phyloP scores from a whole-genome alignment of 495 filamentous ascomycete species.

The Parmelia sp. region DNA sequence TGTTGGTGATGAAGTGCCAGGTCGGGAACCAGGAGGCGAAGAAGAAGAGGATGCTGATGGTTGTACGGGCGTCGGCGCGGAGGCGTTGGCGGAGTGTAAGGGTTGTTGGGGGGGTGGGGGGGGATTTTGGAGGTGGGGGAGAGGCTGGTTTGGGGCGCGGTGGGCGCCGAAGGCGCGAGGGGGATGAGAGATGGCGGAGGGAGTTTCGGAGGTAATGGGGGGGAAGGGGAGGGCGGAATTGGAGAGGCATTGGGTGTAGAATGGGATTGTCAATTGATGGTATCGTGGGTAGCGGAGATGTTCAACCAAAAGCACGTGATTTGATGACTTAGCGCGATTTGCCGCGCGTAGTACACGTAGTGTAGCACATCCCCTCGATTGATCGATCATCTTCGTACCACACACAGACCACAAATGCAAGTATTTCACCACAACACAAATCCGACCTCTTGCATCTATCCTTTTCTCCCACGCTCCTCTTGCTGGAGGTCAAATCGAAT shows the following conservation, averaged over 20 bases:
- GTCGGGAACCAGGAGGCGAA: background rate
- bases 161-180: background rate
- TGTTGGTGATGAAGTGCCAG: conserved; percentile 52
- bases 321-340: background rate
- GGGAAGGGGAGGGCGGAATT: background rate
- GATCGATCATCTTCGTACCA: no score
- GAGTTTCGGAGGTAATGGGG: background rate
- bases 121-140: background rate
- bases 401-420: no score
- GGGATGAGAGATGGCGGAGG: background rate
- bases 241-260: background rate
- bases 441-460: background rate
- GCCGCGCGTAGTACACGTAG: background rate
- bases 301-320: background rate
- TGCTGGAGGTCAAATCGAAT: background rate
- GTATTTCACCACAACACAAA: no score
- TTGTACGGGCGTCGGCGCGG: background rate
- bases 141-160: background rate
- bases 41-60: conserved; percentile 6
- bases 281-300: background rate
- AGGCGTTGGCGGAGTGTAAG: background rate
- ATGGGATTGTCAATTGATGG: background rate
- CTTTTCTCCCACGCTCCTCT: background rate
- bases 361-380: no score
- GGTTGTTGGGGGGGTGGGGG: background rate